A percentile compares a stretch with the other conserved stretches of the same genome.
These are phyloP conservation scores for Juglanconis sp. DNA, from an alignment of 2,329 filamentous ascomycete species.

Conservation along the genomic window DNA sequence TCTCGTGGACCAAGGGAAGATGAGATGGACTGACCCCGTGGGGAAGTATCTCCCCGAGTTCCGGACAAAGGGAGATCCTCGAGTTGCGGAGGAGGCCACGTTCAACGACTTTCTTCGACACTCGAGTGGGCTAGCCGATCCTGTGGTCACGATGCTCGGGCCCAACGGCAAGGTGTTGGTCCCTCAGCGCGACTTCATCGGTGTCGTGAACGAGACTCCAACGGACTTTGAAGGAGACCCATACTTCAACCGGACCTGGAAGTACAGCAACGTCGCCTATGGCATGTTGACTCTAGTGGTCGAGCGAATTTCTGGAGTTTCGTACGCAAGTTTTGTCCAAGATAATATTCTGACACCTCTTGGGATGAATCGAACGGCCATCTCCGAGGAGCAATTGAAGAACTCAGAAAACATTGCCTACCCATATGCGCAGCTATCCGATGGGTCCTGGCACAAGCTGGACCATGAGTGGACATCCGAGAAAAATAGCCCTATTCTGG, in stretches of 20 bases:
- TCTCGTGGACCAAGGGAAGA: not conserved
- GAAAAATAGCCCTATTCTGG: not conserved
- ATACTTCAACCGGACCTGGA: not conserved
- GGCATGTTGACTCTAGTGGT: not conserved
- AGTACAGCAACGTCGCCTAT: conserved; percentile 3
- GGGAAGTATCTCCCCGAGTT: not conserved
- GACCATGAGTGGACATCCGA: not conserved
- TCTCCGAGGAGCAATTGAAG: not conserved
- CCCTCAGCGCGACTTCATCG: not conserved
- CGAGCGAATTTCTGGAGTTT: not conserved
- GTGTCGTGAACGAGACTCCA: not conserved
- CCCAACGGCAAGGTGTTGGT: not conserved
- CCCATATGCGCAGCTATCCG: not conserved
- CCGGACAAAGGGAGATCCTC: not conserved
- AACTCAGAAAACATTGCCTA: not conserved
- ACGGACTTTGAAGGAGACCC: not conserved
- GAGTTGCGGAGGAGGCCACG: not conserved
- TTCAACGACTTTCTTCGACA: conserved; percentile 3
- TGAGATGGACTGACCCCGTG: not conserved
- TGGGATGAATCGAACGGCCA: not conserved
- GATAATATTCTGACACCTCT: not conserved
- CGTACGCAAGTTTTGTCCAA: not conserved
- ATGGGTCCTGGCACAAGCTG: not conserved
- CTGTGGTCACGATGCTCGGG: not conserved
- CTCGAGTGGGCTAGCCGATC: not conserved